A percentile compares a stretch with the other conserved stretches of the same genome.
Conservation (phyloP, 176 grass and related monocot genomes). For the Aegilops tauschii region DNA sequence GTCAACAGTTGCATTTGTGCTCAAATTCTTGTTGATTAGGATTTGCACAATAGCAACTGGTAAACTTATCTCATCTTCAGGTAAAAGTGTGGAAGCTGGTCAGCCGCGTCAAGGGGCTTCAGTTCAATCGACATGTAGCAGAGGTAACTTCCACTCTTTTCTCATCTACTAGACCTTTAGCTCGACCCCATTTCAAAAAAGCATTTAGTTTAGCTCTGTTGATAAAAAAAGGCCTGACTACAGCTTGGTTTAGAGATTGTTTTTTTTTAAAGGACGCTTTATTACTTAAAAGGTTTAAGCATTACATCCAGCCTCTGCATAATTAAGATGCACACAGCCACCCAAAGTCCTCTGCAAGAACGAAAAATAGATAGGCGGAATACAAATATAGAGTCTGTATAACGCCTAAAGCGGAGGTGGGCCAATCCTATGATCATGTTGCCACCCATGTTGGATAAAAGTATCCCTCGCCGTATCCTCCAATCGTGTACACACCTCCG, state of each 20-base stretch:
- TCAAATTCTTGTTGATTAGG: not conserved
- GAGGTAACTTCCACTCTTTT: not conserved
- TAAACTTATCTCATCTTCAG: not conserved
- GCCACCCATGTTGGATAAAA: no score
- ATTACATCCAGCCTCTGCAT: no score
- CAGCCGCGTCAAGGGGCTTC: not conserved
- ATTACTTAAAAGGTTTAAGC: no score
- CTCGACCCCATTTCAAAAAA: not conserved
- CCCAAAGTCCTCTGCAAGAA: no score
- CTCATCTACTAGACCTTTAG: not conserved
- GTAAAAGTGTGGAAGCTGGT: not conserved
- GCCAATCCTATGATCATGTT: no score
- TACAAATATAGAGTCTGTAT: no score
- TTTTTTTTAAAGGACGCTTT: no score
- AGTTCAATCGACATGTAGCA: not conserved
- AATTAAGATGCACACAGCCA: no score
- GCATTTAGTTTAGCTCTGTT: not conserved
- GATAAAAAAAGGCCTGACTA: not conserved
- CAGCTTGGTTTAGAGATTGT: not conserved
- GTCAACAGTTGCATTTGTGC: not conserved
- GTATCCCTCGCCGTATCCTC: no score
- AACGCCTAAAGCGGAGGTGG: no score
- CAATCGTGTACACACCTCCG: no score
- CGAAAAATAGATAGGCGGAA: no score
- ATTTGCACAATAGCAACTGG: not conserved